These are phyloP conservation scores for Ligustrum vulgare DNA, from an alignment of 257 asterid species.

Conservation along the genomic window DNA sequence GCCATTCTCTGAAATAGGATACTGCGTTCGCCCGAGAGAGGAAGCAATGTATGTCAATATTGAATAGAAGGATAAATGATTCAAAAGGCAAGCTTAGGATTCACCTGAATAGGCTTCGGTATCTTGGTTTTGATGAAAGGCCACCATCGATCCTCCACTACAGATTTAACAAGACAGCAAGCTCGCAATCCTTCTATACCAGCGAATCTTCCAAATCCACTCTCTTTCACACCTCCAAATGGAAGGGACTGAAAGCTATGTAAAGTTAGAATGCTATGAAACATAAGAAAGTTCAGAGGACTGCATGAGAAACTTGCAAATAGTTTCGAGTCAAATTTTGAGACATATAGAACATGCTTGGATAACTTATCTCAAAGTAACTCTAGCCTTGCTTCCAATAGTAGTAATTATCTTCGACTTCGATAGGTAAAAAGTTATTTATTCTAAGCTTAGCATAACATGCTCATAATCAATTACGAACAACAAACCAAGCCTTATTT, in stretches of 20 bases:
- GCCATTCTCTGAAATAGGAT: conserved; percentile 78
- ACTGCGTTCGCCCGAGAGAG: conserved; percentile 40
- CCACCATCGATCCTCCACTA: conserved; percentile 97
- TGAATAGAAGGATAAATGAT: neutral
- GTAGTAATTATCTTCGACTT: no score
- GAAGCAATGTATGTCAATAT: conserved; percentile 11
- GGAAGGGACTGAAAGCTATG: conserved; percentile 74
- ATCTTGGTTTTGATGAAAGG: conserved; percentile 89
- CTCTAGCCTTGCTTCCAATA: no score
- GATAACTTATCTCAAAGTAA: neutral
- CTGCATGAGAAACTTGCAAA: neutral
- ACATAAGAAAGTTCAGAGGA: neutral
- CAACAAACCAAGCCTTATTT: neutral
- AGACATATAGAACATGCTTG: neutral
- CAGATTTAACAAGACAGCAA: conserved; percentile 92
- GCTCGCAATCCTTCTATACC: conserved; percentile 96
- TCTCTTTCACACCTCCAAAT: conserved; percentile 94
- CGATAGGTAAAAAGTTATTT: no score
- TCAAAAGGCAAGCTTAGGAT: neutral
- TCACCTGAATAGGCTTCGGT: conserved; percentile 96
- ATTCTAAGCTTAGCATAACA: neutral
- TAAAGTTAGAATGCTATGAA: conserved; percentile 20
- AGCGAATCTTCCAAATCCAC: conserved; percentile 98
- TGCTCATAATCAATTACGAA: no score
- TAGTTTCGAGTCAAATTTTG: neutral